phyloP scores from a whole-genome alignment of 768 basidiomycete species.

The Xerocomellus intermedius region DNA sequence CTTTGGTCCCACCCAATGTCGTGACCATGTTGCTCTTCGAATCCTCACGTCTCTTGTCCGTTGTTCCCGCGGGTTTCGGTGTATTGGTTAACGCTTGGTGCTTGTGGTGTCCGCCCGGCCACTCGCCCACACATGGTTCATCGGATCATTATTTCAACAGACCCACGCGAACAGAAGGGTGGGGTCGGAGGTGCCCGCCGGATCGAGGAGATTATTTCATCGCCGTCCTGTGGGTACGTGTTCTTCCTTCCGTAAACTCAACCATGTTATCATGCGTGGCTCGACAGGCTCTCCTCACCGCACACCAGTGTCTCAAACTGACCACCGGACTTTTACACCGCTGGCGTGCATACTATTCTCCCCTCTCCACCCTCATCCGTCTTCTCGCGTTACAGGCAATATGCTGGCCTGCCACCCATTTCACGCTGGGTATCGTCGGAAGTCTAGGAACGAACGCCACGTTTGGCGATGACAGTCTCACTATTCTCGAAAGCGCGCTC shows the following conservation, averaged over 20 bases:
- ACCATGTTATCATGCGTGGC: neutral
- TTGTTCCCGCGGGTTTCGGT: slow-evolving; percentile 72
- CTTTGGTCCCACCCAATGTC: slow-evolving; percentile 48
- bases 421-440: slow-evolving; percentile 76
- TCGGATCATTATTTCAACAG: neutral
- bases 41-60: slow-evolving; percentile 63
- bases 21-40: slow-evolving; percentile 66
- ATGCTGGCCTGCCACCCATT: slow-evolving; percentile 92
- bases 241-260: neutral
- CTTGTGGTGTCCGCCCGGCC: slow-evolving; percentile 45
- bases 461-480: slow-evolving; percentile 1
- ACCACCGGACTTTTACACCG: slow-evolving; percentile 87
- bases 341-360: slow-evolving; percentile 90
- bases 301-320: slow-evolving; percentile 82
- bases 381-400: slow-evolving; percentile 92
- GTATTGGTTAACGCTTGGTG: slow-evolving; percentile 61
- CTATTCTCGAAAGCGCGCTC: slow-evolving; percentile 27
- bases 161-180: slow-evolving; percentile 6
- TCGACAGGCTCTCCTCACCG: slow-evolving; percentile 73
- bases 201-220: slow-evolving; percentile 64
- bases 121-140: slow-evolving; percentile 7
- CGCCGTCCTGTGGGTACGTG: slow-evolving; percentile 68
- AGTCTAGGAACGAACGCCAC: slow-evolving; percentile 22
- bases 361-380: slow-evolving; percentile 84
- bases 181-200: slow-evolving; percentile 40